Base-by-base conservation (phyloP, 331 rosid species). In the Rhamnella rubrinervis region DNA sequence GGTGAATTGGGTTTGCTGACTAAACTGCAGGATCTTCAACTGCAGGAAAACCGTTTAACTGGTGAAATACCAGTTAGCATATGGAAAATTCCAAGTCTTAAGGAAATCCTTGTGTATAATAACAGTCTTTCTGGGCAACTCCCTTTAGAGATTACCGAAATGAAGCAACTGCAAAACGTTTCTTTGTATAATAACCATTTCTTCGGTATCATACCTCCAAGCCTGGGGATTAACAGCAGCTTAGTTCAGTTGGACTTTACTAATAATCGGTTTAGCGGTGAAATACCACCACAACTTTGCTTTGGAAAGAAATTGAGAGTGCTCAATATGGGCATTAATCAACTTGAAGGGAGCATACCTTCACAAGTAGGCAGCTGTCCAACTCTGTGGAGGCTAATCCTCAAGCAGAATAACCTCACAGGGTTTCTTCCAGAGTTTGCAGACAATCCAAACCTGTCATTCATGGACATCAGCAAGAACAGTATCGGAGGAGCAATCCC, bases 21-120 rank as follows among this genome's bases (percentile, higher is more conserved):
- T 63, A 13, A 77, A 60, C 70, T 93, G 28, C 19, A 55, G 55
- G 84, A 79, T 19, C 89, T 93, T 65, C 74, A 77, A 55, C 67
- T 90, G 77, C 88, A 79, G 50, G 47, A 70, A 11, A 93, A 93
- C 72, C 77, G n/a, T 41, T 73, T 93, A 68, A 80, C 61, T 0
- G 98, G 98, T 19, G 87, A 90, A 78, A 88, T 93, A 80, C 98
- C 98, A 6, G 69, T 76, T 5, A 80, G 89, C 57, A 68, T 93
- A n/a, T 93, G 98, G 98, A 93, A 88, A 90, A 90, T 88, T 78
- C 88, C 66, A 53, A 68, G 80, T 61, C 96, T 93, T 35, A 44
- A 81, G 75, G 35, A 81, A 41, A 58, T 93, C 72, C 79, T 72
- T 66, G 78, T 93, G 65, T 87, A 90, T 71, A 79, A 81, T 21